A percentile compares a stretch with the other conserved stretches of the same genome.
phyloP scores from a whole-genome alignment of 192 early-diverging fungal genomes.

The Rhizophlyctis rosea region DNA sequence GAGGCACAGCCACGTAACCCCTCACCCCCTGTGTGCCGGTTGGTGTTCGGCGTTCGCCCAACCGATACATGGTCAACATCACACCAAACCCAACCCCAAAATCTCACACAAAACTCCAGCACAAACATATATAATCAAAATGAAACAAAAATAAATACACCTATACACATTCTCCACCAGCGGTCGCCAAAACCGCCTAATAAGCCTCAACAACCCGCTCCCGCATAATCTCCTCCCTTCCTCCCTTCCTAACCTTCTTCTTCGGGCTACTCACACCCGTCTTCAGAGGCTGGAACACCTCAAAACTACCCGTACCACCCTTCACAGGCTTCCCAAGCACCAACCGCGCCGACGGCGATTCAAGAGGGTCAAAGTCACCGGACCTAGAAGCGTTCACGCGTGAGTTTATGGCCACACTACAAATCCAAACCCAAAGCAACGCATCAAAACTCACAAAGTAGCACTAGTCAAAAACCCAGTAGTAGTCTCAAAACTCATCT shows the following conservation, averaged over 20 bases:
- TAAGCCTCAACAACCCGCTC: conserved; percentile 29
- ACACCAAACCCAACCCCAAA: too few species aligned
- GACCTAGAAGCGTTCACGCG: conserved; percentile 13
- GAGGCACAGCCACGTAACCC: too few species aligned
- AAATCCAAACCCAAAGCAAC: conserved; percentile 6
- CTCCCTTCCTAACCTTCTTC: not conserved
- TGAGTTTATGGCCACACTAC: not conserved
- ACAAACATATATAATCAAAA: too few species aligned
- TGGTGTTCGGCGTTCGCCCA: too few species aligned
- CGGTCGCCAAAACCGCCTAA: too few species aligned
- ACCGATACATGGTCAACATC: too few species aligned
- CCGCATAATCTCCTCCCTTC: conserved; percentile 3
- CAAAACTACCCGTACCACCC: conserved; percentile 93
- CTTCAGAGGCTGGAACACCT: conserved; percentile 58
- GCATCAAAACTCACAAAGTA: conserved; percentile 49
- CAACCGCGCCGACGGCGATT: conserved; percentile 88
- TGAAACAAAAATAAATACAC: too few species aligned
- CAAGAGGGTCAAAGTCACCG: conserved; percentile 86
- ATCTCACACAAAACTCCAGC: too few species aligned
- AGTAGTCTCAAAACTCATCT: conserved; percentile 99
- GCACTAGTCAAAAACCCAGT: conserved; percentile 92
- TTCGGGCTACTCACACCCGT: not conserved
- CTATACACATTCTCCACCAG: too few species aligned
- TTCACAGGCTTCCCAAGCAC: conserved; percentile 90
- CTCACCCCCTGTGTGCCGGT: too few species aligned